Conservation (phyloP, 2,329 filamentous ascomycete genomes). For the Hirsutella thompsonii region DNA sequence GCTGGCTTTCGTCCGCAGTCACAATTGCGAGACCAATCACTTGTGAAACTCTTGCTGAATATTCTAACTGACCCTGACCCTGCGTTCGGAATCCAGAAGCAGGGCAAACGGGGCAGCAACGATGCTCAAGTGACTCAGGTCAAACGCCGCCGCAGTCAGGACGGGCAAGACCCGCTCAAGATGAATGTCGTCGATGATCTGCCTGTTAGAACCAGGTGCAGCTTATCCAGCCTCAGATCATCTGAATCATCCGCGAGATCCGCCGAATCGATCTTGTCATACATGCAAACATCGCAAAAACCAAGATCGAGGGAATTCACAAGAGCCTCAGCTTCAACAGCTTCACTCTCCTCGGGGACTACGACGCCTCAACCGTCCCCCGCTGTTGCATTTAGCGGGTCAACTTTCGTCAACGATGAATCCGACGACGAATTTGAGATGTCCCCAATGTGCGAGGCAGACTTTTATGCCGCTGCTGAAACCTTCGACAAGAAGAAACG, state of each 20-base stretch:
- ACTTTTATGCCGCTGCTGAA: conserved; percentile 4
- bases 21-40: too few species aligned
- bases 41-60: neutral
- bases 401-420: neutral
- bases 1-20: too few species aligned
- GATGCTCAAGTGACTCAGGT: neutral
- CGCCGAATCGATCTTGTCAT: neutral
- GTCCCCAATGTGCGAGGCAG: conserved; percentile 4
- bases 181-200: conserved; percentile 3
- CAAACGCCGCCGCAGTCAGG: neutral
- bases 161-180: neutral
- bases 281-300: neutral
- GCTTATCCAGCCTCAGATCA: neutral
- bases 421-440: neutral
- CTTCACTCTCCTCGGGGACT: too few species aligned
- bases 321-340: neutral
- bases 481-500: conserved; percentile 2
- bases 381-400: neutral
- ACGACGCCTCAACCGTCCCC: neutral
- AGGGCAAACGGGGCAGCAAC: neutral
- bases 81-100: neutral
- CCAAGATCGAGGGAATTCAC: neutral
- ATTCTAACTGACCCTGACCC: neutral
- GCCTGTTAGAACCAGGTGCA: conserved; percentile 5
- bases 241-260: neutral